Conservation (phyloP, 1,284 basidiomycete genomes). For the Pholiota adiposa region DNA sequence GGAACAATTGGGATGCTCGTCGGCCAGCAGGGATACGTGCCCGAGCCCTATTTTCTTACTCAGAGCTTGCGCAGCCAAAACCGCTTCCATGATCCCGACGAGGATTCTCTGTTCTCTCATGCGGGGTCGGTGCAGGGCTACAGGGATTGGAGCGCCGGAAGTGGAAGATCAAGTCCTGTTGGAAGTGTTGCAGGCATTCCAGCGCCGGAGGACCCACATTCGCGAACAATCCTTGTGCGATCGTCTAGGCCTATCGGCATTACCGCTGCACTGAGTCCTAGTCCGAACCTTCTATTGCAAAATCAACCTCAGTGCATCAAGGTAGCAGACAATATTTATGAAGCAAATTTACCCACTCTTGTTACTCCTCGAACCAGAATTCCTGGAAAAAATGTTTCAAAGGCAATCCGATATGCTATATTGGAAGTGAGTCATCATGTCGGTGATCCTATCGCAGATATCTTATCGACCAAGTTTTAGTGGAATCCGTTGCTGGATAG, state of each 20-base stretch:
- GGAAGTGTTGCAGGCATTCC: constrained; percentile 24
- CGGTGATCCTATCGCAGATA: neutral
- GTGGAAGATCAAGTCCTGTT: constrained; percentile 55
- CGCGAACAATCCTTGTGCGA: constrained; percentile 65
- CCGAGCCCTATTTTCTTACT: constrained; percentile 87
- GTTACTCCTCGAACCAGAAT: constrained; percentile 74
- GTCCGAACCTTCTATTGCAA: constrained; percentile 28
- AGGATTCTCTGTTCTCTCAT: constrained; percentile 80
- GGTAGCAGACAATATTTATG: constrained; percentile 64
- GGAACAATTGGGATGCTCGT: constrained; percentile 90
- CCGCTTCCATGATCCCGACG: constrained; percentile 84
- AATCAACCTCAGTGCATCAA: constrained; percentile 52
- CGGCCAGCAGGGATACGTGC: constrained; percentile 80
- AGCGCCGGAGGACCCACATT: constrained; percentile 29
- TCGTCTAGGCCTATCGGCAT: constrained; percentile 74
- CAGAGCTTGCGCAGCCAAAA: constrained; percentile 81
- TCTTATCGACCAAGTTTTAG: constrained; percentile 39
- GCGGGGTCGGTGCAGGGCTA: constrained; percentile 74
- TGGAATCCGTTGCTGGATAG: constrained; percentile 89
- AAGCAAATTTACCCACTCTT: constrained; percentile 71
- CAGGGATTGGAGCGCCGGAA: constrained; percentile 74
- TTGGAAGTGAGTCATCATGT: constrained; percentile 61
- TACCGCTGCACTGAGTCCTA: constrained; percentile 40
- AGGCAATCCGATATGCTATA: constrained; percentile 77
- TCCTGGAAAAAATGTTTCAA: constrained; percentile 53